These are phyloP conservation scores for Populus ilicifolia DNA, from an alignment of 345 rosid species.

Conservation along the genomic window DNA sequence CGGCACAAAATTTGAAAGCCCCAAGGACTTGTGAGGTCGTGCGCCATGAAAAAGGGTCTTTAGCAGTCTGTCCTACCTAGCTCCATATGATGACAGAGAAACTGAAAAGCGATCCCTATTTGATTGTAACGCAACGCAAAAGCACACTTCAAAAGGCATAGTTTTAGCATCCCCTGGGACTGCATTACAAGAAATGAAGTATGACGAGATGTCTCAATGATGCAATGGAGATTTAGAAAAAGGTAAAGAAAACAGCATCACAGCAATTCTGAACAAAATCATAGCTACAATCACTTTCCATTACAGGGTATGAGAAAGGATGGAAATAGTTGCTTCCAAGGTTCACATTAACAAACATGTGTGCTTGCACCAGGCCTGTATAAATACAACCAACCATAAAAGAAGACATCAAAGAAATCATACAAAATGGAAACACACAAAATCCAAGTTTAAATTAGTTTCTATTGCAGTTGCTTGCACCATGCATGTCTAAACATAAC, in stretches of 20 bases:
- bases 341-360: background rate
- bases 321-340: background rate
- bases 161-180: background rate
- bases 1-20: conserved; percentile 9
- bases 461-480: background rate
- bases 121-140: background rate
- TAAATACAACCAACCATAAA: background rate
- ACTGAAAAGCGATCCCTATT: background rate
- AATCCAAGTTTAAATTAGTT: background rate
- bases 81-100: background rate
- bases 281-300: background rate
- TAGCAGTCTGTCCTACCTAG: background rate
- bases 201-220: background rate
- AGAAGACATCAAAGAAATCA: background rate
- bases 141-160: background rate
- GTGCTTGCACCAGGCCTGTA: background rate
- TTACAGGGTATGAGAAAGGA: background rate
- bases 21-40: background rate
- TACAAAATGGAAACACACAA: no score
- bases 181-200: background rate
- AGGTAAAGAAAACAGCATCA: background rate
- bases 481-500: background rate
- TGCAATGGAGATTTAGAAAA: background rate
- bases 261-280: background rate
- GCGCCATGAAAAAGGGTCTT: background rate